These are phyloP conservation scores for Amanita polypyramis DNA, from an alignment of 768 basidiomycete genomes.

Conservation along the genomic window DNA sequence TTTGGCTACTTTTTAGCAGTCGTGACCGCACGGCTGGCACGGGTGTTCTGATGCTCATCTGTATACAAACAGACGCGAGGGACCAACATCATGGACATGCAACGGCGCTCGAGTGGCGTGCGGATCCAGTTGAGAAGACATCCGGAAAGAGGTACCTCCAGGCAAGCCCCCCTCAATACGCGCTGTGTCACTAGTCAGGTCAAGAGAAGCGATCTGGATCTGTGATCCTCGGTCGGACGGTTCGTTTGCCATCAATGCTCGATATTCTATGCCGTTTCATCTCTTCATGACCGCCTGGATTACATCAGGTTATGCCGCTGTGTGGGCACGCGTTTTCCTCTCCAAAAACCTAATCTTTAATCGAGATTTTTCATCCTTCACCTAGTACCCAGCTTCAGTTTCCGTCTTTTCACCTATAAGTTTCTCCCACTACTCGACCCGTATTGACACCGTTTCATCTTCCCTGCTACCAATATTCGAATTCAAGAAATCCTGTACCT, in stretches of 20 bases:
- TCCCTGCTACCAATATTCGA: not conserved
- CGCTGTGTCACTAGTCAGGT: constrained; percentile 12
- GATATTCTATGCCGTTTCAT: constrained; percentile 17
- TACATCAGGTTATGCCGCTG: constrained; percentile 11
- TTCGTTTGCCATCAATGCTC: constrained; percentile 15
- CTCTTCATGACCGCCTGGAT: constrained; percentile 13
- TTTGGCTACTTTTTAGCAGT: not conserved
- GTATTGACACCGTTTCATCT: not conserved
- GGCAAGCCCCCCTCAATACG: constrained; percentile 4
- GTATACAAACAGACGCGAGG: not conserved
- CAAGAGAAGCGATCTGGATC: constrained; percentile 17
- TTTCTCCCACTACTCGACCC: not conserved
- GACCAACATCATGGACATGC: constrained; percentile 3
- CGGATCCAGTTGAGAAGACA: constrained; percentile 7
- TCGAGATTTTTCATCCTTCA: constrained; percentile 6
- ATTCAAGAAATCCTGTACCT: not conserved
- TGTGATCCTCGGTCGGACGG: constrained; percentile 27
- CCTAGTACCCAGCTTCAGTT: constrained; percentile 2
- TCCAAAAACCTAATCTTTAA: constrained; percentile 9
- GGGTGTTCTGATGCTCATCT: not conserved
- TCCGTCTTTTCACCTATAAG: constrained; percentile 2
- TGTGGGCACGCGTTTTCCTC: constrained; percentile 6
- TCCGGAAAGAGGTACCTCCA: constrained; percentile 1
- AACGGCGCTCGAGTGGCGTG: constrained; percentile 8
- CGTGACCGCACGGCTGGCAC: not conserved